Evolutionary conservation across 179 eudicot species (phyloP).

Genomic region (Beta lomatogona): DNA sequence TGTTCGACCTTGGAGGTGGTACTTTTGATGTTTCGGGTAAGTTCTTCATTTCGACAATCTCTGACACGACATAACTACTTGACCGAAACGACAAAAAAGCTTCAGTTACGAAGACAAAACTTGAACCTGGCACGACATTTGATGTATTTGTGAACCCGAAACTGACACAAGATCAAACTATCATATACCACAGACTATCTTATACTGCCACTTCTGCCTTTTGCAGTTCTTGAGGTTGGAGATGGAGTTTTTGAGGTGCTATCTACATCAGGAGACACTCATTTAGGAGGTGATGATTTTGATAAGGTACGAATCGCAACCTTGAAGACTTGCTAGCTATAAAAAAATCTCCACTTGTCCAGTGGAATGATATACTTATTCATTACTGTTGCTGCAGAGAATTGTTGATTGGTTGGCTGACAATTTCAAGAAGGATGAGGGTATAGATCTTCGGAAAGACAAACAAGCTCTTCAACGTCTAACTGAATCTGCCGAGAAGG

Average conservation of each 20-base stretch:
- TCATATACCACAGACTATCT: not conserved
- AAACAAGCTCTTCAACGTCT: slow-evolving; percentile 64
- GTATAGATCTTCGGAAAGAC: slow-evolving; percentile 59
- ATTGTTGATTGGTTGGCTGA: slow-evolving; percentile 58
- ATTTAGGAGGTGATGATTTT: slow-evolving; percentile 65
- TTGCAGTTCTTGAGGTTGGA: slow-evolving; percentile 58
- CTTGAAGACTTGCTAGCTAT: not conserved
- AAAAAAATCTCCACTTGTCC: not conserved
- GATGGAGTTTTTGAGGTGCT: slow-evolving; percentile 71
- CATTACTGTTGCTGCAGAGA: slow-evolving; percentile 36
- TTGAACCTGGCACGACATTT: too few relatives aligned
- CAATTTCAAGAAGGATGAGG: slow-evolving; percentile 47
- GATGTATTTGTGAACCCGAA: too few relatives aligned
- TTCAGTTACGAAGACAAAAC: too few relatives aligned
- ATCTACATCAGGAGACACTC: slow-evolving; percentile 65
- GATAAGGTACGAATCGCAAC: slow-evolving; percentile 47
- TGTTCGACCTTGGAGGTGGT: slow-evolving; percentile 72
- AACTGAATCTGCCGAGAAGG: slow-evolving; percentile 65
- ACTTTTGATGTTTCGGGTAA: slow-evolving; percentile 72
- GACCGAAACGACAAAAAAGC: too few relatives aligned
- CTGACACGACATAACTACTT: too few relatives aligned
- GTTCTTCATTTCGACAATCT: not conserved
- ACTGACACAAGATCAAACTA: too few relatives aligned
- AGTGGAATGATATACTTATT: not conserved
- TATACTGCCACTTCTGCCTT: not conserved